Evolutionary conservation across 805 yeast genomes (phyloP).

Genomic region (Priceomyces medius): DNA sequence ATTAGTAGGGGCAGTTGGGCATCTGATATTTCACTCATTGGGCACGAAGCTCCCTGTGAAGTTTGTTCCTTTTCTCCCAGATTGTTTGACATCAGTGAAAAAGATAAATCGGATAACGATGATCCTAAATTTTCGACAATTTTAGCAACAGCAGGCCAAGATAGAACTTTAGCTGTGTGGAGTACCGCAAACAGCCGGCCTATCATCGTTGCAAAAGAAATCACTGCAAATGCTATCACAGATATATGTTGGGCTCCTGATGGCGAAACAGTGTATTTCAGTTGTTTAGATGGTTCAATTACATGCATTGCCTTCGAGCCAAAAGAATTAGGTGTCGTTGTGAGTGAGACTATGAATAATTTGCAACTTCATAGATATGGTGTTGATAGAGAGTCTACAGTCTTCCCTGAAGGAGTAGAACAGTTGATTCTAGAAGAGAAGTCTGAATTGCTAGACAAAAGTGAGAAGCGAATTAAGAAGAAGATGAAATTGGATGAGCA

Average conservation of each 20-base stretch:
- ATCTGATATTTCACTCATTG: constrained; percentile 68
- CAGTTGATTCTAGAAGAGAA: constrained; percentile 73
- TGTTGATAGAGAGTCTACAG: constrained; percentile 78
- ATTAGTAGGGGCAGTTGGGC: constrained; percentile 81
- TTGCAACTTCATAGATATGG: constrained; percentile 80
- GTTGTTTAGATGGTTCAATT: constrained; percentile 84
- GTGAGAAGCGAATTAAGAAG: constrained; percentile 22
- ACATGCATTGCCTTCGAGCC: constrained; percentile 63
- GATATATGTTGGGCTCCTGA: constrained; percentile 88
- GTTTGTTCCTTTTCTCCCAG: constrained; percentile 76
- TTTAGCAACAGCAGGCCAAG: constrained; percentile 96
- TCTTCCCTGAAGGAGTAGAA: constrained; percentile 82
- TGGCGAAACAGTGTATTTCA: constrained; percentile 69
- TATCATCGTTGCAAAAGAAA: constrained; percentile 72
- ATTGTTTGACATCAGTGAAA: constrained; percentile 44
- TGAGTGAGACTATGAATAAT: constrained; percentile 62
- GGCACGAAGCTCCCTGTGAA: constrained; percentile 85
- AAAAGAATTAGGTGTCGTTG: constrained; percentile 63
- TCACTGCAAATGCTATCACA: constrained; percentile 75
- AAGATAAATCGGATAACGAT: constrained; percentile 20
- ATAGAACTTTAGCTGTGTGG: constrained; percentile 86
- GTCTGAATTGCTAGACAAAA: constrained; percentile 34
- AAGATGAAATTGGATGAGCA: constrained; percentile 14
- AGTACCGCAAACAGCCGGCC: constrained; percentile 76
- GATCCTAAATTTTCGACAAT: constrained; percentile 56